Base-by-base conservation (phyloP, 129 eudicot genomes). In the Silybum marianum region DNA sequence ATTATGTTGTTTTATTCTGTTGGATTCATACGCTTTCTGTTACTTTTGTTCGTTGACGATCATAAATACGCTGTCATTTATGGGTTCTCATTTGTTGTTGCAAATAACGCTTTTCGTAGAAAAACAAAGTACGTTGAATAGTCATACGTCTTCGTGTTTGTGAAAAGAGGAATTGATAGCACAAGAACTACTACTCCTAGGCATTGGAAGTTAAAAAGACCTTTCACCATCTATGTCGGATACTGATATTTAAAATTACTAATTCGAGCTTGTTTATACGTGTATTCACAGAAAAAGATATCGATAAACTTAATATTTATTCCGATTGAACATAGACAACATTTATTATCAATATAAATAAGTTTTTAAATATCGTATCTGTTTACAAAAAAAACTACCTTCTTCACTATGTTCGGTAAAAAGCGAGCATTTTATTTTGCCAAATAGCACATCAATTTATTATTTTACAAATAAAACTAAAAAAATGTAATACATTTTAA, bases 91-190 rank as follows among this genome's bases (percentile, higher is more conserved):
- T 81, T 21, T 19, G 30, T 81, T 74, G 74, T 19, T 81, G 23
- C 25, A 7, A 7, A 22, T 9, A 0, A 80, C 51, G 69, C 44
- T 46, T 75, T 34, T 18, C 81, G 76, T 82, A 68, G 60, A 69
- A 75, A 75, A 68, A 26, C 48, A 21, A 22, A 68, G 78, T 82
- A 82, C 74, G 7, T 44, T 66, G 85, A 74, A 58, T 82, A 67
- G 81, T 82, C 85, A 68, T 34, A 7, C 42, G 71, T 75, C 85
- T 66, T 51, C 11, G 32, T 81, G 69, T 75, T 74, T 75, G 80
- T 22, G 72, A 62, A 60, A 58, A 60, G 12, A 12, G 2, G 62
- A 75, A 32, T 46, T 82, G 69, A 82, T 82, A 69, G 25, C 44
- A 46, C 39, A 16, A 75, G 71, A 68, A 65, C 74, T 63, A 63